Conservation (phyloP, 1,284 basidiomycete genomes). For the Wallemia hederae region DNA sequence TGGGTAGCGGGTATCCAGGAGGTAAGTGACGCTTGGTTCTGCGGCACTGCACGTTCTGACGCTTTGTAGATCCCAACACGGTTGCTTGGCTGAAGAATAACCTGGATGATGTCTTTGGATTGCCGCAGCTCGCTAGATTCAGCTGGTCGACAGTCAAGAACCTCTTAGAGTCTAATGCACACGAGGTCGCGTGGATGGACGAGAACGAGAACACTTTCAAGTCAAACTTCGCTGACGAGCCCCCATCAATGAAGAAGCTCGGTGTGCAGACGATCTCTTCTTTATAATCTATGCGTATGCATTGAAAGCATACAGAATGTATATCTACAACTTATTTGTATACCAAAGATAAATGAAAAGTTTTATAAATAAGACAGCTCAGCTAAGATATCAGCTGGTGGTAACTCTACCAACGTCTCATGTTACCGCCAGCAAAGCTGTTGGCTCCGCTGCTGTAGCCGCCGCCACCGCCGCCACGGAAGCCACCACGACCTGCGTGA, state of each 20-base stretch:
- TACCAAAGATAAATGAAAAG: not conserved
- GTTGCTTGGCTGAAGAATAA: constrained; percentile 51
- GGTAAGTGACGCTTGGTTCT: constrained; percentile 20
- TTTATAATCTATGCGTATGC: not conserved
- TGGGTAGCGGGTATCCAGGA: constrained; percentile 43
- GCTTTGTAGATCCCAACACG: constrained; percentile 51
- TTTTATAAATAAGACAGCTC: not conserved
- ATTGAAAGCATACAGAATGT: not conserved
- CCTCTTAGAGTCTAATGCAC: constrained; percentile 46
- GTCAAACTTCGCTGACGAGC: not conserved
- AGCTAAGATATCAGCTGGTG: not conserved
- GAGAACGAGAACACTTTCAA: not conserved
- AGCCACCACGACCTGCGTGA: not conserved
- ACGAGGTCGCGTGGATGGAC: constrained; percentile 37
- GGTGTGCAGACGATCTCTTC: not conserved
- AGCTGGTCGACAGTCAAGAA: constrained; percentile 87
- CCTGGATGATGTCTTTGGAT: constrained; percentile 72
- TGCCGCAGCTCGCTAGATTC: constrained; percentile 66
- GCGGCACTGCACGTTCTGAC: constrained; percentile 5
- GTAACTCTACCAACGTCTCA: not conserved
- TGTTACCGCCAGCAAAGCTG: not conserved
- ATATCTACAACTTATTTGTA: not conserved
- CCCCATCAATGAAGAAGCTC: not conserved
- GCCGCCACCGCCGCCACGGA: constrained; percentile 3
- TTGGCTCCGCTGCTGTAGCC: constrained; percentile 1